Evolutionary conservation across 768 basidiomycete genomes (phyloP).

Genomic region (Coprinopsis strossmayeri): DNA sequence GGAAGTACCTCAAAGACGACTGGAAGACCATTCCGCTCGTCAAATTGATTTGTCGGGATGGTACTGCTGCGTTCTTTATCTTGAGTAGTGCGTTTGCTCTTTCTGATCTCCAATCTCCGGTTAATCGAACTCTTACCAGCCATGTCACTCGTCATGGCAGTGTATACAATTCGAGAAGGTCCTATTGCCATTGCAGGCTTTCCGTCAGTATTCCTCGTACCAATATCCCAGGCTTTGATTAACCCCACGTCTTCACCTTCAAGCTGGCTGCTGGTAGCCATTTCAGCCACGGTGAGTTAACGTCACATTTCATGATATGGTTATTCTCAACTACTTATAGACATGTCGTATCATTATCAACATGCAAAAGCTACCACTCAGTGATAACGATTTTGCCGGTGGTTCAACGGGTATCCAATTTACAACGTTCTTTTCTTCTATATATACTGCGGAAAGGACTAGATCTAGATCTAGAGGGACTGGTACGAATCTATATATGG

Average conservation of each 20-base stretch:
- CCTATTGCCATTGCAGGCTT: conserved; percentile 17
- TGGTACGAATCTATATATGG: too few relatives aligned
- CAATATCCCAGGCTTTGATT: not conserved
- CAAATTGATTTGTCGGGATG: conserved; percentile 20
- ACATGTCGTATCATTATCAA: conserved; percentile 21
- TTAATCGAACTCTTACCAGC: conserved; percentile 11
- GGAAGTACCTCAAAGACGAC: conserved; percentile 15
- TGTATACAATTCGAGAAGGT: conserved; percentile 13
- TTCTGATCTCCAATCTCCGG: not conserved
- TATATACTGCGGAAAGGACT: too few relatives aligned
- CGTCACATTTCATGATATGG: not conserved
- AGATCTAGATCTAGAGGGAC: too few relatives aligned
- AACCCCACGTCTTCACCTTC: not conserved
- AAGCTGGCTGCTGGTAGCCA: conserved; percentile 20
- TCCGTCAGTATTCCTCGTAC: conserved; percentile 15
- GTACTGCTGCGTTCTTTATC: conserved; percentile 17
- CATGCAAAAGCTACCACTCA: conserved; percentile 12
- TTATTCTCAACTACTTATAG: conserved; percentile 11
- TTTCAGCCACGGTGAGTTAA: conserved; percentile 16
- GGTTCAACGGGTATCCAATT: conserved; percentile 8
- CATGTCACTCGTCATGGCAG: conserved; percentile 14
- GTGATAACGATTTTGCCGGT: not conserved
- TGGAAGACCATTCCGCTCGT: conserved; percentile 18
- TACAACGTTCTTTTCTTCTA: too few relatives aligned
- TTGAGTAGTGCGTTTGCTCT: conserved; percentile 14